Percentiles rank a stretch among this genome's conserved stretches.
Evolutionary conservation across 2,329 filamentous ascomycete species (phyloP).

Genomic region (Colletotrichum higginsianum): DNA sequence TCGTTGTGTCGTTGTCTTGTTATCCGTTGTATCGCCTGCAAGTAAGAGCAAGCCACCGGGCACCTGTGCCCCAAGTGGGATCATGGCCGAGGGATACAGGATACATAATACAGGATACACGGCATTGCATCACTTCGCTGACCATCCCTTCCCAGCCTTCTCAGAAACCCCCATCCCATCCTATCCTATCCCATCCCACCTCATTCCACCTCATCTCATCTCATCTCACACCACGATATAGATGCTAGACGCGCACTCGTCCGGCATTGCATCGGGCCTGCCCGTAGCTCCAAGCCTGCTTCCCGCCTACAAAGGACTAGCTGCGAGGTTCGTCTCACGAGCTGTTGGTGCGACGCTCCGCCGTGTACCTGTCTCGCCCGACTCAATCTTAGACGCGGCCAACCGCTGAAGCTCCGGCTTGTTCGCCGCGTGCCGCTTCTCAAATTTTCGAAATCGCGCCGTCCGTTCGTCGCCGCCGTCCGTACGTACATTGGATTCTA

Average conservation of each 20-base stretch:
- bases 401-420: not conserved
- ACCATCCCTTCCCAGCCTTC: too few species aligned
- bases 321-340: constrained; percentile 21
- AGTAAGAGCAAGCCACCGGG: too few species aligned
- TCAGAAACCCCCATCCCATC: too few species aligned
- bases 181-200: too few species aligned
- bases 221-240: too few species aligned
- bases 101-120: not conserved
- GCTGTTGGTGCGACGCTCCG: constrained; percentile 4
- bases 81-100: not conserved
- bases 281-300: not conserved
- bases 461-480: not conserved
- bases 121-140: not conserved
- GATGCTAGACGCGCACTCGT: not conserved
- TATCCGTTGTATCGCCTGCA: too few species aligned
- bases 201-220: too few species aligned
- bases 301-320: not conserved
- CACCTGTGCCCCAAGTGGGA: not conserved
- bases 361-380: not conserved
- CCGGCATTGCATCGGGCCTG: not conserved
- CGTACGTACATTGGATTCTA: too few species aligned
- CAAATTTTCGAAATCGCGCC: too few species aligned
- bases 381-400: not conserved
- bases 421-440: not conserved
- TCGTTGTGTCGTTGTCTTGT: too few species aligned